Evolutionary conservation across 163 green algal genomes (phyloP), one percentile per base, ranked within the genome.

Genomic region (Scenedesmus sp.): DNA sequence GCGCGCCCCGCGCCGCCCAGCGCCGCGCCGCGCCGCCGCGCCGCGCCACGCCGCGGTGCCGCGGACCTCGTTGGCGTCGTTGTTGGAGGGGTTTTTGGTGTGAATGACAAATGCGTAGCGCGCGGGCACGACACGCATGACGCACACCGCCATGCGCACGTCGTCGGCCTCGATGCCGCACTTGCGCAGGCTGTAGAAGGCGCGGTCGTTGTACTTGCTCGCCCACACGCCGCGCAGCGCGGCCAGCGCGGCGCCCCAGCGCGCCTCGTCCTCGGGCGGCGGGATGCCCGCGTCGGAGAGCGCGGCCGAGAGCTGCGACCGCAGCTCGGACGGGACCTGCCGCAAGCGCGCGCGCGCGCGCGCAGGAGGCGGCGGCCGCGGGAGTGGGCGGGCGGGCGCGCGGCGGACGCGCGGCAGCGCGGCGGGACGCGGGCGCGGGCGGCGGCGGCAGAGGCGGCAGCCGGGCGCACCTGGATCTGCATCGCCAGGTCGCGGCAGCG

Each of bases 91-190:
- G 87, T 99, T 99, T 57, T 90, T 90, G 22, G 96, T 99, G 93
- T 99, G 97, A 85, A 99, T 97, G 9, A 99, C 97, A 83, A 98
- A 99, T 3, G 97, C 97, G 80, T 99, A 99, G 44, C 95, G 88
- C 4, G 95, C 94, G 2, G 92, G 90, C 60, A 99, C 94, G 2
- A 99, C 90, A 42, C 94, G 87, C 92, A 99, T 96, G 65, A 97
- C 91, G 58, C 99, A 92, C 81, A 99, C 97, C 10, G 96, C 95
- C 96, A 99, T 99, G 85, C 93, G 90, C 51, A 82, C 75, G 47
- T 83, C 75, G 22, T 83, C 64, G 0, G 65, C 42, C 3, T 83
- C 75, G 33, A 83, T 83, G n/a, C 75, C 75, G 56, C 51, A 64
- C 83, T 97, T 97, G 64, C 87, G 84, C 82, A 95, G 90, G 57